A percentile compares a stretch with the other conserved stretches of the same genome.
phyloP scores from a whole-genome alignment of 345 rosid species.

The Schrenkiella parvula region DNA sequence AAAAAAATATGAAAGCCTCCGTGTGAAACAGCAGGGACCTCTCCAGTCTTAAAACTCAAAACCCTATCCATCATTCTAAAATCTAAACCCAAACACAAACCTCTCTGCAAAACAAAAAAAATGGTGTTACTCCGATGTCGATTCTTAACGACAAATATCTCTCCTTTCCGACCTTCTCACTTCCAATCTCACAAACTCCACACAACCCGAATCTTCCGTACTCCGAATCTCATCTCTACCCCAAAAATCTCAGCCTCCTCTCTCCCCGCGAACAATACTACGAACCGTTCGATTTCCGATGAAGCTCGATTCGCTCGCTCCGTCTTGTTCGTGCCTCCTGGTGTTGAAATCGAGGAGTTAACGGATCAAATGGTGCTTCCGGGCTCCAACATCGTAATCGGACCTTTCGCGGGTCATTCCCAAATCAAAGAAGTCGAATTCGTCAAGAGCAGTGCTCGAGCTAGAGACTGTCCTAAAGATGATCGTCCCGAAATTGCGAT shows the following conservation, averaged over 20 bases:
- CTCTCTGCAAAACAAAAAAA: not conserved
- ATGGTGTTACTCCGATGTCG: conserved; percentile 32
- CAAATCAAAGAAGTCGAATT: conserved; percentile 88
- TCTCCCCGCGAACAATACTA: conserved; percentile 25
- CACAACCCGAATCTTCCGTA: conserved; percentile 6
- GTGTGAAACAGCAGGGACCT: not conserved
- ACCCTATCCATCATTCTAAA: conserved; percentile 10
- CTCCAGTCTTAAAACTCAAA: not conserved
- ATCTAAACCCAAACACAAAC: conserved; percentile 4
- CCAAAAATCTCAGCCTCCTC: conserved; percentile 29
- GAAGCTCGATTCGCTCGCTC: conserved; percentile 36
- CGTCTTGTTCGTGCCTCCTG: conserved; percentile 70
- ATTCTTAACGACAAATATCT: conserved; percentile 13
- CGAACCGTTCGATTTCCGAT: conserved; percentile 42
- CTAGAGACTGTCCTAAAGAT: conserved; percentile 84
- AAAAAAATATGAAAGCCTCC: conserved; percentile 1
- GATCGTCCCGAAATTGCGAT: conserved; percentile 85
- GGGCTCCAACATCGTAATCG: conserved; percentile 82
- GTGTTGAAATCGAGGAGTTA: conserved; percentile 64
- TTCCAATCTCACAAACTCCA: not conserved
- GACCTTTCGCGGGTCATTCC: conserved; percentile 79
- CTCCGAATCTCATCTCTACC: not conserved
- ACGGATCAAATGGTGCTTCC: conserved; percentile 71
- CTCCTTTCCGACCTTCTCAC: conserved; percentile 15
- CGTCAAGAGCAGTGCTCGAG: conserved; percentile 80